Evolutionary conservation across 2,329 filamentous ascomycete species (phyloP).

Genomic region (Nemania bipapillata): DNA sequence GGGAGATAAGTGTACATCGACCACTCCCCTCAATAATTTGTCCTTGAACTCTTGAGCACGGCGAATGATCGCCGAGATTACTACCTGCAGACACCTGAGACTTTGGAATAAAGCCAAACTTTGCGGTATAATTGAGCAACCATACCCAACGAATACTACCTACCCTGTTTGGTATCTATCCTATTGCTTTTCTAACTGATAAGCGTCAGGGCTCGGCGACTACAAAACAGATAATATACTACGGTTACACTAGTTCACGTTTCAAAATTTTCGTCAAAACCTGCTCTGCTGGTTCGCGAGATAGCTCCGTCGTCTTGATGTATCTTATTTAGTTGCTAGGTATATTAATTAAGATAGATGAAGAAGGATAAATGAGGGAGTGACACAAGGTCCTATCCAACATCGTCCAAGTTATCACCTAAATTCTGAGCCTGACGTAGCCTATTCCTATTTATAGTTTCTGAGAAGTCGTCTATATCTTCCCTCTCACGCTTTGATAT

Average conservation of each 20-base stretch:
- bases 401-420: neutral
- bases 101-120: neutral
- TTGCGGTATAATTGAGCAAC: neutral
- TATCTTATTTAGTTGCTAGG: neutral
- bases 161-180: neutral
- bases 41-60: neutral
- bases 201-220: neutral
- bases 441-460: neutral
- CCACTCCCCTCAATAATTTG: neutral
- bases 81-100: neutral
- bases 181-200: neutral
- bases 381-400: slow-evolving; percentile 9
- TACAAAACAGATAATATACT: neutral
- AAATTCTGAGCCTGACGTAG: neutral
- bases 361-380: neutral
- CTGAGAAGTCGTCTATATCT: neutral
- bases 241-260: neutral
- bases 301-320: neutral
- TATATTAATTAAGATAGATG: slow-evolving; percentile 6
- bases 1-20: neutral
- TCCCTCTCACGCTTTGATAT: neutral
- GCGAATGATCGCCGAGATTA: neutral
- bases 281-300: slow-evolving; percentile 1
- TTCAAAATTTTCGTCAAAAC: neutral
- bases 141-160: neutral